Base-by-base conservation (phyloP, 2,329 filamentous ascomycete genomes). In the Alternaria atra region DNA sequence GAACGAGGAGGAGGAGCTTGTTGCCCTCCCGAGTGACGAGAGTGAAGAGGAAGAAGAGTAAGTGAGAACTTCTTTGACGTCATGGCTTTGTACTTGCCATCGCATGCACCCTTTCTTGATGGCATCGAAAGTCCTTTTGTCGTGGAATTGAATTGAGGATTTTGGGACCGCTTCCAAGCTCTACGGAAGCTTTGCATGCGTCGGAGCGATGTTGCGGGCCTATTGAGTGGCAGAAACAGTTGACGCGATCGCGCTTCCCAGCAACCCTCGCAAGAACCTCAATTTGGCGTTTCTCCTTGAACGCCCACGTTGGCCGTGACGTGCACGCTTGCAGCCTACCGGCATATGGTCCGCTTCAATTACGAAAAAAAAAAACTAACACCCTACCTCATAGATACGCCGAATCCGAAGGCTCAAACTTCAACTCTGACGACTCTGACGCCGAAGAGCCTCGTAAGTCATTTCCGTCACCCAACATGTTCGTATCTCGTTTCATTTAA, bases 41-140 rank as follows among this genome's bases (percentile, higher is more conserved):
- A 77, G 77, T 55, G 80, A 81, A 60, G 75, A 78, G 61, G 80
- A 81, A 77, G 80, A 79, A 75, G 80, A 79, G 77, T 80, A 72
- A 79, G 77, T 79, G 63, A 60, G 40, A 64, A 48, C 60, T 62
- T 67, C 61, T 67, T 77, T 79, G 77, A 79, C 76, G 77, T 79
- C 76, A 78, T 77, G 63, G 64, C 57, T 69, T 58, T 60, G 58
- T 56, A 55, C 65, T 44, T 52, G 44, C 53, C 46, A 61, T 73
- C 65, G 71, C 72, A 55, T 55, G 62, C 56, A 25, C 61, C 58
- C 64, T 52, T 42, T 68, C 70, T 55, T 42, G 54, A 37, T 7
- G 63, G 59, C 61, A 67, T 73, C 52, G 17, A 53, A 56, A 56
- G 70, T 71, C 70, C 40, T 70, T 34, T 12, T n/a, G 10, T 64